These are phyloP conservation scores for Pythium vanterpoolii DNA, from an alignment of 352 stramenopile genomes.

Conservation along the genomic window DNA sequence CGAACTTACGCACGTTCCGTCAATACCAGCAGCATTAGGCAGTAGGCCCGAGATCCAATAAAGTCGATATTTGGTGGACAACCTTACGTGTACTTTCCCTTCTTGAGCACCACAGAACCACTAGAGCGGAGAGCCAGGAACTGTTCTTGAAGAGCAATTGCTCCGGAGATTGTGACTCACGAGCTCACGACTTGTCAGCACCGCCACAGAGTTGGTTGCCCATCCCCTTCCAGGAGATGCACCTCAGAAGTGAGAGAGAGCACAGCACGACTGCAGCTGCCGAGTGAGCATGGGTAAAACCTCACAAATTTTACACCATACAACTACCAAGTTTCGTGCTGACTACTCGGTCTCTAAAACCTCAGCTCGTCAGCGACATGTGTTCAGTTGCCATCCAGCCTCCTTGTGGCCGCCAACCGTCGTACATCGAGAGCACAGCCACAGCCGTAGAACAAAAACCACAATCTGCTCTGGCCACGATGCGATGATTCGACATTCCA, in stretches of 20 bases:
- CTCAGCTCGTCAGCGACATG: slow-evolving; percentile 8
- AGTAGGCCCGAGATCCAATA: too few species aligned
- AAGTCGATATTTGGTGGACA: too few species aligned
- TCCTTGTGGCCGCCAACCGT: not conserved
- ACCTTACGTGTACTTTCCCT: too few species aligned
- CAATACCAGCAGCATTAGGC: too few species aligned
- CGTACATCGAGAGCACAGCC: not conserved
- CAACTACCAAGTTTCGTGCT: slow-evolving; percentile 14
- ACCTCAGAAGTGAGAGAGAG: not conserved
- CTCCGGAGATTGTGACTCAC: not conserved
- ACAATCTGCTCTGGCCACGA: not conserved
- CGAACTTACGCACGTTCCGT: too few species aligned
- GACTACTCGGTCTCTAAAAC: slow-evolving; percentile 22
- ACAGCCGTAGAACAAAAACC: slow-evolving; percentile 12
- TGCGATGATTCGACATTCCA: not conserved
- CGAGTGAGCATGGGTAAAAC: slow-evolving; percentile 15
- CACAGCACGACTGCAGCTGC: not conserved
- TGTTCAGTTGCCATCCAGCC: slow-evolving; percentile 3
- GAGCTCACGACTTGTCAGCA: too few species aligned
- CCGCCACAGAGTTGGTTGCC: not conserved
- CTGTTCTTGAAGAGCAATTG: slow-evolving; percentile 7
- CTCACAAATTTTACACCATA: not conserved
- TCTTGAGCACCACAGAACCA: too few species aligned
- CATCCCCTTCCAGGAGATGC: not conserved
- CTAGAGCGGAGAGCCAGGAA: slow-evolving; percentile 2